Evolutionary conservation across 164 flowering plant genomes (phyloP), one percentile per base, ranked within the genome.

Genomic region (Magnolia kwangsiensis): DNA sequence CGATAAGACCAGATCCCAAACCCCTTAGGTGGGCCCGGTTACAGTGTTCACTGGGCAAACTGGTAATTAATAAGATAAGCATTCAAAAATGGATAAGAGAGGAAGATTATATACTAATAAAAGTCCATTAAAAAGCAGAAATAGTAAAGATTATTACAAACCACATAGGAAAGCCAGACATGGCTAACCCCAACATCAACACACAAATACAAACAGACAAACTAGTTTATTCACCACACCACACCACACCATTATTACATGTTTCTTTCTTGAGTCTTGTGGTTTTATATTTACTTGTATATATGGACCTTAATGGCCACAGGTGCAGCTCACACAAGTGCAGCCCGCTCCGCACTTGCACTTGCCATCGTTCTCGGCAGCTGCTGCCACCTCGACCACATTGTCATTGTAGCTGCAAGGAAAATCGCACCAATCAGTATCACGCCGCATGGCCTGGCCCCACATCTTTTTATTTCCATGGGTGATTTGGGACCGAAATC

Each of bases 331-430:
- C 7, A 63, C 72, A 69, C 94, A 92, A 45, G 76, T 21, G 88
- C 93, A 90, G 87, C 76, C 78, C 1, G 84, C 8, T 3, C 94
- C 93, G 79, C 93, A 90, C 87, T 88, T 88, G 91, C 97, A 91
- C 80, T 86, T 87, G 72, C 89, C 89, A 20, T 85, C 88, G 69
- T 85, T 18, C 90, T 88, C 91, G 37, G 73, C 76, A 1, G 85
- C 87, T 10, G 80, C 88, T 2, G 85, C 80, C 50, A 50, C 85
- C 19, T 79, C 87, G 20, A 78, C 80, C 0, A 77, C 72, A 6
- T 76, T 29, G 61, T 79, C 83, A 50, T 64, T 59, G 78, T 72
- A 83, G 87, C 89, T 88, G 90, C 86, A 81, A 71, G 77, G 61
- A 55, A 55, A 55, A 55, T 16, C 61, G 61, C 61, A 55, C 61